These are phyloP conservation scores for Trichoderma sp. DNA, from an alignment of 2,329 filamentous ascomycete species.

Conservation along the genomic window DNA sequence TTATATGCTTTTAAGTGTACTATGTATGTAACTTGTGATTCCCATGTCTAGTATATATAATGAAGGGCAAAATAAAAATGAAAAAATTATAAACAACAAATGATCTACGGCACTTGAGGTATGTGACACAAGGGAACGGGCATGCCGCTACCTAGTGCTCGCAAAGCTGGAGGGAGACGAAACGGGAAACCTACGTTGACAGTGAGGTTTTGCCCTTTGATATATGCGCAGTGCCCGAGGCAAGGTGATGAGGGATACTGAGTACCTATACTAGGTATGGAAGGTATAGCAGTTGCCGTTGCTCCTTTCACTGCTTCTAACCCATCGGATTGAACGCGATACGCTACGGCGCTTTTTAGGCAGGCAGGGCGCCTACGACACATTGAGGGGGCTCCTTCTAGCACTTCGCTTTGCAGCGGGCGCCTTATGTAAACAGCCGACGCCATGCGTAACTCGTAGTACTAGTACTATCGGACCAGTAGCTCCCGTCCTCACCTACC, in stretches of 20 bases:
- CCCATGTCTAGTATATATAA: slow-evolving; percentile 26
- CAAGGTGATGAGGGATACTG: no score
- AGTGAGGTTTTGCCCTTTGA: no score
- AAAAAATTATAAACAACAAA: slow-evolving; percentile 7
- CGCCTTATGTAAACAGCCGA: background rate
- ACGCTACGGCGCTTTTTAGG: no score
- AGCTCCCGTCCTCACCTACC: background rate
- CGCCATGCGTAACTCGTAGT: background rate
- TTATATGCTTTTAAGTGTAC: slow-evolving; percentile 10
- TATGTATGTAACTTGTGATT: slow-evolving; percentile 24
- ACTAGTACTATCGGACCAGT: background rate
- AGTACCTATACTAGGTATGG: no score
- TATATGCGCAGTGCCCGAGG: no score
- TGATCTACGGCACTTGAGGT: background rate
- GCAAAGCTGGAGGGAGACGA: no score
- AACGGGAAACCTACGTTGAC: no score
- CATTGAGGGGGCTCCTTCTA: no score
- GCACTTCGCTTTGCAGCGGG: background rate
- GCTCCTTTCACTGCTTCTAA: no score
- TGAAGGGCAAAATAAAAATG: slow-evolving; percentile 13
- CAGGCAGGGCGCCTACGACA: no score
- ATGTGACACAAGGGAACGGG: background rate
- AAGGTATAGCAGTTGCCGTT: no score
- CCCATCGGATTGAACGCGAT: no score
- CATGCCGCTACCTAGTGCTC: background rate